A percentile compares a stretch with the other conserved stretches of the same genome.
phyloP scores from a whole-genome alignment of 306 rosid genomes.

The Geum urbanum region DNA sequence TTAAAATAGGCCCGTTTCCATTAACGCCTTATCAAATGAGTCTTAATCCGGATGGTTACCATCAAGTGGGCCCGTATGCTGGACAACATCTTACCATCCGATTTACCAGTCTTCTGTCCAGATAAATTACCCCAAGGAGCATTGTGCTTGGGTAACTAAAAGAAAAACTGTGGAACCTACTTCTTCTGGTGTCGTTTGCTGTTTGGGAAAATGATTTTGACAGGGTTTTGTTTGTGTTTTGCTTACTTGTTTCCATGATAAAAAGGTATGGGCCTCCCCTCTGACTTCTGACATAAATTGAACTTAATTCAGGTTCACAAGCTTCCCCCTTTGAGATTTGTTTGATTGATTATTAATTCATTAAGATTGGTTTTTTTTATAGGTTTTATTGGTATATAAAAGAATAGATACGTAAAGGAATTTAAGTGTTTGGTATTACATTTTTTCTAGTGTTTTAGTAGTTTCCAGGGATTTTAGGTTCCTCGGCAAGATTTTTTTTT shows the following conservation, averaged over 20 bases:
- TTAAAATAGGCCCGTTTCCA: slow-evolving; percentile 29
- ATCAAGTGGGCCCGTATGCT: slow-evolving; percentile 15
- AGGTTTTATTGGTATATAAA: neutral
- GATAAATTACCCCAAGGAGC: slow-evolving; percentile 6
- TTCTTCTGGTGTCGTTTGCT: slow-evolving; percentile 5
- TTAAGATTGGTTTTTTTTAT: too few species aligned
- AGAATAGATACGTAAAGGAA: neutral
- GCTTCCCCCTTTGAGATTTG: neutral
- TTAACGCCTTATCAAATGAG: slow-evolving; percentile 24
- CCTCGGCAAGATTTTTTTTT: too few species aligned
- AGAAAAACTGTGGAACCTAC: neutral
- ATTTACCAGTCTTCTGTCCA: slow-evolving; percentile 5
- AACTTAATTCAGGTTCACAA: slow-evolving; percentile 5
- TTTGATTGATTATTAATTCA: neutral
- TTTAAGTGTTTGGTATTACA: neutral
- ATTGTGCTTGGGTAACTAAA: neutral
- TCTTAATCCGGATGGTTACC: slow-evolving; percentile 12
- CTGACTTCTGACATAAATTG: slow-evolving; percentile 5
- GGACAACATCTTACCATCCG: slow-evolving; percentile 11
- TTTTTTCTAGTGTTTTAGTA: neutral
- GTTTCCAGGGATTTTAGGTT: neutral
- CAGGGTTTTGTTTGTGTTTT: neutral
- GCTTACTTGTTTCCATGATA: neutral
- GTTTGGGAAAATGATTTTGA: slow-evolving; percentile 2
- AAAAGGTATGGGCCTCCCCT: neutral